Base-by-base conservation (phyloP, 2,329 filamentous ascomycete species). In the Pseudogymnoascus sp. region DNA sequence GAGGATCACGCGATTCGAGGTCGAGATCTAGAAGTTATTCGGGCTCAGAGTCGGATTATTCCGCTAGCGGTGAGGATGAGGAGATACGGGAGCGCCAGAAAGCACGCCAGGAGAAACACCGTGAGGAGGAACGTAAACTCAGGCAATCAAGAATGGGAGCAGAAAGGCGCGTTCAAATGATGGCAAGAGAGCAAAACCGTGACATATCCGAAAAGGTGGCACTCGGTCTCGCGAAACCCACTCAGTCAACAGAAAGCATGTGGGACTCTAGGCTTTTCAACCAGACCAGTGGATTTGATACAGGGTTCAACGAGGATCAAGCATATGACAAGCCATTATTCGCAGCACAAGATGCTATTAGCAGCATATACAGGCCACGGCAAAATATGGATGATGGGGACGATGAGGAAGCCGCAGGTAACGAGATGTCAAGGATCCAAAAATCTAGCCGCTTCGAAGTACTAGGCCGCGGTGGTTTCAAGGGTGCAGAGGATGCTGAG, bases 191-290 rank as follows among this genome's bases (percentile, higher is more conserved):
- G 74, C 93, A 97, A 73, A 92, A 96, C 72, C 90, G 94, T 67
- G 94, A 99, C 73, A 96, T 99, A 58, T 94, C 90, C 1, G 94
- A 99, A 72, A 97, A 97, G 78, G 90, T 99, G 34, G 94, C 94
- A 1, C 81, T 99, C 5, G 94, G 94, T 3, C 77, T 97, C 57
- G 94, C 94, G 5, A 99, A 97, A 74, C 94, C 94, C 2, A 97
- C 94, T 3, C 89, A 94, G 71, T 89, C 87, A 58, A 88, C 88
- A 61, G 94, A 99, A 74, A 87, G 89, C 22, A 97, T 97, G 94
- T 99, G 95, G 77, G 94, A 99, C 76, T 95, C 91, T 2, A 82
- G 94, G 39, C 77, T 99, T 30, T 99, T 99, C 76, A 97, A 97
- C 75, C 91, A 96, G 75, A 88, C 86, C 5, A 92, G 89, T 68